Base-by-base conservation (phyloP, 176 grass and related monocot genomes). In the Oryza rufipogon region DNA sequence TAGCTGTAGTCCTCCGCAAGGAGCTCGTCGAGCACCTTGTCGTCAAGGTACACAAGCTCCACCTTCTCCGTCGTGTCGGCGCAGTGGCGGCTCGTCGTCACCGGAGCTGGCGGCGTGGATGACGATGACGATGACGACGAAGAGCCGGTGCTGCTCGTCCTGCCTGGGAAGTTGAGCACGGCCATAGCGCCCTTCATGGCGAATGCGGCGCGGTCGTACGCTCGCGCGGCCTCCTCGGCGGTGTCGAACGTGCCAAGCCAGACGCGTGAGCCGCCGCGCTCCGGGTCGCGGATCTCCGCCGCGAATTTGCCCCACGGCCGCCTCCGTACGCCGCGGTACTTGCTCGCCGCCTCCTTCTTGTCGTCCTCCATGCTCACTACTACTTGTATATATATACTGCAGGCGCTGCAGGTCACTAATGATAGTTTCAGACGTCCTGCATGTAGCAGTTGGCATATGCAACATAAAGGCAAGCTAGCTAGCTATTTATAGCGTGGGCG, bases 161-260 rank as follows among this genome's bases (percentile, higher is more conserved):
- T 82, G 20, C 79, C 38, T 7, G 94, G 94, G 75, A 97, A 97
- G 65, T 97, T 97, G 77, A 97, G 89, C 61, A 97, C 64, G 61
- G 94, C 94, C 25, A 75, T 76, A 26, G 91, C 74, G 9, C 94
- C 94, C 64, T 81, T 79, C 80, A 92, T 93, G 66, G 89, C 69
- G 83, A 90, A 92, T 67, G 94, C 94, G 1, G 88, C 90, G 13
- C 87, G 91, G 83, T 97, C 94, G 73, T 97, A 97, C 1, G 94
- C 94, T 67, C 88, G 71, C 13, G 94, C 94, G 0, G 94, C 94
- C 69, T 80, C 94, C 80, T 97, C 94, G 0, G 94, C 94, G 11
- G 87, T 92, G 87, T 94, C 89, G 73, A 97, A 97, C 16, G 94
- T 94, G 34, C 94, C 94, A 4, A 97, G 85, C 94, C 91, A 97